Percentiles rank a stretch among this genome's conserved stretches.
Evolutionary conservation across 2,329 filamentous ascomycete species (phyloP).

Genomic region (Penicillium brevicompactum): DNA sequence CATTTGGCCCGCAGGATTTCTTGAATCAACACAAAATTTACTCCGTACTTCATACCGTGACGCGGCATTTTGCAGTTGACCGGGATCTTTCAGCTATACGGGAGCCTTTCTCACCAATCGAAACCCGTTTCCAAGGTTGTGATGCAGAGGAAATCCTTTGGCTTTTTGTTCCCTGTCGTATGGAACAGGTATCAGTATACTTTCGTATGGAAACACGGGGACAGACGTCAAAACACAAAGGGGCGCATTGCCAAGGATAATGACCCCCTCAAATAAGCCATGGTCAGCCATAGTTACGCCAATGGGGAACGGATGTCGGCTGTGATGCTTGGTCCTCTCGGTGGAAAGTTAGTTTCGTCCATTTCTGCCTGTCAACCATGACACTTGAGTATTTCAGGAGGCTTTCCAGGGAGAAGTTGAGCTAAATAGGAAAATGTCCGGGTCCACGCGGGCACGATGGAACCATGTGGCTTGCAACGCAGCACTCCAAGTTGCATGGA

Average conservation of each 20-base stretch:
- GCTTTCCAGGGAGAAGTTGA: not conserved
- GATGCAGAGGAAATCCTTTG: not conserved
- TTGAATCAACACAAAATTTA: too few relatives aligned
- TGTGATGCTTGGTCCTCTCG: not conserved
- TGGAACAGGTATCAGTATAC: not conserved
- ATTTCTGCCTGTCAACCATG: not conserved
- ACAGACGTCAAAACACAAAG: conserved; percentile 1
- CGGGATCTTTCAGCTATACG: not conserved
- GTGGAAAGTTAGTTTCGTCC: not conserved
- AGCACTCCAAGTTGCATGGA: conserved; percentile 22
- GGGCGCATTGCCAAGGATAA: conserved; percentile 6
- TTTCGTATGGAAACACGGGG: not conserved
- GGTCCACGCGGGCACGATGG: conserved; percentile 12
- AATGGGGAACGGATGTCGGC: not conserved
- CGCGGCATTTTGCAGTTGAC: not conserved
- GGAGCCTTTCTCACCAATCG: too few relatives aligned
- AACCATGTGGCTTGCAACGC: conserved; percentile 25
- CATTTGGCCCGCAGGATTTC: too few relatives aligned
- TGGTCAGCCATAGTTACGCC: not conserved
- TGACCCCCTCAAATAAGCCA: not conserved
- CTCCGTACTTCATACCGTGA: too few relatives aligned
- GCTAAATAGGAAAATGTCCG: conserved; percentile 11
- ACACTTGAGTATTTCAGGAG: too few relatives aligned
- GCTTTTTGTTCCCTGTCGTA: not conserved
- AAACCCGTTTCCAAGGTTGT: not conserved